Evolutionary conservation across 1,284 basidiomycete species (phyloP), one percentile per base, ranked within the genome.

Genomic region (Coniferiporia weirii): DNA sequence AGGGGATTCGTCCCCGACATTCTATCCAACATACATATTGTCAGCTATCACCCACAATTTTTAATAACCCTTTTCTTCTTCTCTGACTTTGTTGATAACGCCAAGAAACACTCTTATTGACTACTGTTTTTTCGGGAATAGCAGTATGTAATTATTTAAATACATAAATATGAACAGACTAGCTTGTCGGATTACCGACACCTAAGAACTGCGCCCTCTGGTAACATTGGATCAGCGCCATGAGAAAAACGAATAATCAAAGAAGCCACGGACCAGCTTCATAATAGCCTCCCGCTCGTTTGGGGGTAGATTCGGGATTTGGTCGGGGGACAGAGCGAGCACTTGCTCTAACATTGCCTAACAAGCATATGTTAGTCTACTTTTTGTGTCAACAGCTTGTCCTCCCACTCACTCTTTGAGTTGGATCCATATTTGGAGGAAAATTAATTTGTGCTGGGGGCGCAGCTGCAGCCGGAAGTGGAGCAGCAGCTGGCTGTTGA

Each of bases 311-410:
- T 83, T 84, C 59, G 85, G 87, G 66, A 99, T 91, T 72, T 98
- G 94, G 51, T 93, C 93, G 44, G 82, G 87, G 0, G 91, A 91
- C 67, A 99, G 74, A 61, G 81, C 83, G 35, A 99, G 75, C 0
- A 98, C 94, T 74, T 95, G 93, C 70, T 91, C 78, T 49, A 95
- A 69, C 85, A 94, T 91, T 27, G 81, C 78, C 90, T 93, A 67
- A 48, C 6, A 12, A 20, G 27, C 3, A 48, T 8, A 48, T 3
- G 27, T 13, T 48, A 48, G 27, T 27, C 10, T 20, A 48, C 10
- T 32, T 12, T 15, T 48, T 32, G 10, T 12, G 3, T 20, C 3
- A 50, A 22, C 19, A 27, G 19, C n/a, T 36, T 4, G 17, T 44
- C 50, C 35, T 19, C 54, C 1, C 15, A 56, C 72, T 60, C 27